A percentile compares a stretch with the other conserved stretches of the same genome.
Conservation (phyloP, 2,329 filamentous ascomycete species). For the Aspergillaceae sp. region DNA sequence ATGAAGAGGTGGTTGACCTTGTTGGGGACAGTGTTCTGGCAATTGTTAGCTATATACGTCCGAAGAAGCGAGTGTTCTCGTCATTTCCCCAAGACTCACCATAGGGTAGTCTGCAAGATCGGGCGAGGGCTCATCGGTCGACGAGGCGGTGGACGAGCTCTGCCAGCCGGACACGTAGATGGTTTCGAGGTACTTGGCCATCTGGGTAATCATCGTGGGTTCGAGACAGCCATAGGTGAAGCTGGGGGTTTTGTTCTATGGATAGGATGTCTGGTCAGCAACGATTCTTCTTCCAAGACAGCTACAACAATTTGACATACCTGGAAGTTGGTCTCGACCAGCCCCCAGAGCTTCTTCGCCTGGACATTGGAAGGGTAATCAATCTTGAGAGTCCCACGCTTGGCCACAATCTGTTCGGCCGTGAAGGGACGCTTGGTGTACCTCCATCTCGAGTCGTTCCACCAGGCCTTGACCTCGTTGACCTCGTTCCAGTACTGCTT, state of each 20-base stretch:
- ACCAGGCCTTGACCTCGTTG: conserved; percentile 85
- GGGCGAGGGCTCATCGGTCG: conserved; percentile 90
- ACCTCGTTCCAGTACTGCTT: conserved; percentile 73
- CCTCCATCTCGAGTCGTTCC: conserved; percentile 84
- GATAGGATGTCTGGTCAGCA: conserved; percentile 6
- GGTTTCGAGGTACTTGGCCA: conserved; percentile 97
- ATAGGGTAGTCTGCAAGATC: conserved; percentile 98
- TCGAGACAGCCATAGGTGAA: conserved; percentile 97
- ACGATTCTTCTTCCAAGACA: neutral
- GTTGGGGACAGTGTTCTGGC: conserved; percentile 89
- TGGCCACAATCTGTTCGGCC: conserved; percentile 92
- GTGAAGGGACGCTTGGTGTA: conserved; percentile 89
- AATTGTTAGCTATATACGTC: neutral
- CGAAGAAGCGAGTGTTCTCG: neutral
- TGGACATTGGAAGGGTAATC: conserved; percentile 83
- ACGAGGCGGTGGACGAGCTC: conserved; percentile 89
- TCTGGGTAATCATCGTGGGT: conserved; percentile 97
- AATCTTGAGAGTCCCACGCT: conserved; percentile 83
- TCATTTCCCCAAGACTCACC: conserved; percentile 41
- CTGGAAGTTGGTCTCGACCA: conserved; percentile 77
- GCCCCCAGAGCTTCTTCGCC: conserved; percentile 90
- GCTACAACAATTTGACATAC: conserved; percentile 36
- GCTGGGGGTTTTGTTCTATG: conserved; percentile 70
- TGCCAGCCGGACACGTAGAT: conserved; percentile 99
- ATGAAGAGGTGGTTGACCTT: conserved; percentile 97